Evolutionary conservation across 768 basidiomycete species (phyloP).

Genomic region (Galerina marginata): DNA sequence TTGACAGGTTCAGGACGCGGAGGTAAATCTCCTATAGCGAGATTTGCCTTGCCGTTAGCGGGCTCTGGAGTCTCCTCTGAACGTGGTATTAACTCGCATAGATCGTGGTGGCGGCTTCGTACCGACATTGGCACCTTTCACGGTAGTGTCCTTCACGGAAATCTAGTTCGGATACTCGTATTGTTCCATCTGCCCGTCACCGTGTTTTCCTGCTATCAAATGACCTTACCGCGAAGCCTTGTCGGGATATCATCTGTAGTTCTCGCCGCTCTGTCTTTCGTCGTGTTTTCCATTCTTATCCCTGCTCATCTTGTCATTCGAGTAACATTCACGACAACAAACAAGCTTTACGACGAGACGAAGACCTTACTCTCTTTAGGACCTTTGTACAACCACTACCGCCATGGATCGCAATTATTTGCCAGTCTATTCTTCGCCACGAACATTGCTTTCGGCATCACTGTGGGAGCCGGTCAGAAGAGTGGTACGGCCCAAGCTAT

Average conservation of each 20-base stretch:
- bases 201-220: slow-evolving; percentile 88
- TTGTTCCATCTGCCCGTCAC: slow-evolving; percentile 96
- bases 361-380: slow-evolving; percentile 89
- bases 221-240: slow-evolving; percentile 59
- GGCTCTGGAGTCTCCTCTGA: slow-evolving; percentile 31
- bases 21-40: slow-evolving; percentile 39
- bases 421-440: slow-evolving; percentile 79
- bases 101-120: slow-evolving; percentile 60
- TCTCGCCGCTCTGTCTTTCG: slow-evolving; percentile 83
- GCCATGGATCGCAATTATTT: slow-evolving; percentile 90
- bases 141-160: slow-evolving; percentile 82
- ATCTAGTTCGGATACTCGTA: slow-evolving; percentile 88
- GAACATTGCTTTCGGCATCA: slow-evolving; percentile 82
- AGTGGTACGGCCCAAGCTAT: slow-evolving; percentile 93
- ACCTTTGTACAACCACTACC: slow-evolving; percentile 93
- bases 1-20: slow-evolving; percentile 42
- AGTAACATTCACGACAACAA: slow-evolving; percentile 81
- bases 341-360: slow-evolving; percentile 94
- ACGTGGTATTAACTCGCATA: slow-evolving; percentile 41
- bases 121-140: slow-evolving; percentile 80
- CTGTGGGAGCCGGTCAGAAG: slow-evolving; percentile 87
- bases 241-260: slow-evolving; percentile 67
- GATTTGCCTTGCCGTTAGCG: slow-evolving; percentile 39
- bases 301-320: slow-evolving; percentile 78
- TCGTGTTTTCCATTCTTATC: slow-evolving; percentile 76